Conservation (phyloP, 2,329 filamentous ascomycete genomes). For the Trichoderma atroviride region DNA sequence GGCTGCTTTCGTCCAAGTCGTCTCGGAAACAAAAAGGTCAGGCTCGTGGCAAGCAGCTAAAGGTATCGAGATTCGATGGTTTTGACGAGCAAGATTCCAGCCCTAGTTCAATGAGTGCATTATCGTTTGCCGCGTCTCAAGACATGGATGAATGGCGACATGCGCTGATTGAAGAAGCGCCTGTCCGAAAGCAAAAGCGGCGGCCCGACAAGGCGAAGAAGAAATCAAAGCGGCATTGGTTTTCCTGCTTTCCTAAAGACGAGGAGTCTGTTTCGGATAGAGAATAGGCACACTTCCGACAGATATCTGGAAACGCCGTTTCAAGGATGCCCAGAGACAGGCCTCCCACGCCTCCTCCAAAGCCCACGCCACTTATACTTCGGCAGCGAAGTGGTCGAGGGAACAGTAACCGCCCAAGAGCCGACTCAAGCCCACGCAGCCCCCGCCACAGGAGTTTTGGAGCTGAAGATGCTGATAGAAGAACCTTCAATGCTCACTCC, state of each 20-base stretch:
- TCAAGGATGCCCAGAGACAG: not conserved
- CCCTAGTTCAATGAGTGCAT: slow-evolving; percentile 37
- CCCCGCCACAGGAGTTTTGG: slow-evolving; percentile 4
- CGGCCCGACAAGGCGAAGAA: slow-evolving; percentile 22
- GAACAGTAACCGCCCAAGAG: not conserved
- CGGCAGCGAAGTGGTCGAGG: not conserved
- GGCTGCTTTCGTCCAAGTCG: slow-evolving; percentile 26
- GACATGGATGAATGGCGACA: slow-evolving; percentile 41
- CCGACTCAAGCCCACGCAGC: slow-evolving; percentile 24
- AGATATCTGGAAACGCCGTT: slow-evolving; percentile 19
- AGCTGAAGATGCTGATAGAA: not conserved
- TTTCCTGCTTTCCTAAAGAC: slow-evolving; percentile 37
- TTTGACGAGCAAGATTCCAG: slow-evolving; percentile 30
- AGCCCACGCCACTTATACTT: slow-evolving; percentile 23
- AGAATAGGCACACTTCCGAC: slow-evolving; percentile 33
- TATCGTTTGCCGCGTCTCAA: slow-evolving; percentile 37
- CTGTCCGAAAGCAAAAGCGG: slow-evolving; percentile 31
- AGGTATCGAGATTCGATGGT: slow-evolving; percentile 38
- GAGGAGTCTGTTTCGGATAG: slow-evolving; percentile 33
- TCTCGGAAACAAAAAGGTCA: slow-evolving; percentile 9
- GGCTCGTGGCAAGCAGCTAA: slow-evolving; percentile 7
- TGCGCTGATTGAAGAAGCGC: slow-evolving; percentile 39
- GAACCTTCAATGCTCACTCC: not conserved
- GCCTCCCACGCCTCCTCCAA: slow-evolving; percentile 23
- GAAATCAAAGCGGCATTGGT: slow-evolving; percentile 32